These are phyloP conservation scores for Malbranchea zuffiana DNA, from an alignment of 2,329 filamentous ascomycete genomes.

Conservation along the genomic window DNA sequence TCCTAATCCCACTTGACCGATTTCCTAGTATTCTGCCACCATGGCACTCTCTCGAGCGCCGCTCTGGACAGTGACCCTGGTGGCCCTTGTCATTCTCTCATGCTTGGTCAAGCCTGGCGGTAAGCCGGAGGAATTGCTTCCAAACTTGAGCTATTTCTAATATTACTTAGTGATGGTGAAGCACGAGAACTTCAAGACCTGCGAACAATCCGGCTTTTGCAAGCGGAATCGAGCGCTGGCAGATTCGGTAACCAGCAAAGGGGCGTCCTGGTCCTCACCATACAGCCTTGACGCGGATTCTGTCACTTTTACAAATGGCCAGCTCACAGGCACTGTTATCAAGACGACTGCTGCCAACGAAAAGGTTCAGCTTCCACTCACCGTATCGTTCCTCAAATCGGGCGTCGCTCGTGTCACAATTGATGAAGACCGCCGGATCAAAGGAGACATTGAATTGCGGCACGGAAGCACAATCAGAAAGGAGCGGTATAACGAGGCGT, in stretches of 20 bases:
- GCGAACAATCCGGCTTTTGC: constrained; percentile 91
- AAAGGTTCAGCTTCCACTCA: constrained; percentile 66
- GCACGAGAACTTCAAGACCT: constrained; percentile 95
- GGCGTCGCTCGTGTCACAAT: constrained; percentile 78
- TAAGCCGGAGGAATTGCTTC: constrained; percentile 32
- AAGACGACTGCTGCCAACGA: constrained; percentile 63
- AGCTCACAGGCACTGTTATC: constrained; percentile 67
- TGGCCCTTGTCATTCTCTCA: constrained; percentile 48
- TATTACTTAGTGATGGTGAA: constrained; percentile 66
- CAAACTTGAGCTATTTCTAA: constrained; percentile 3
- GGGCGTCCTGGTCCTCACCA: constrained; percentile 63
- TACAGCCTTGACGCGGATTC: constrained; percentile 66
- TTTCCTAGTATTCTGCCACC: background rate
- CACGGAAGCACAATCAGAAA: constrained; percentile 77
- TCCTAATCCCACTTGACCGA: background rate
- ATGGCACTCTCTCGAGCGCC: constrained; percentile 16
- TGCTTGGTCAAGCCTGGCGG: constrained; percentile 54
- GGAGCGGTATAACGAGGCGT: constrained; percentile 87
- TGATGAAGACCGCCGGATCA: constrained; percentile 82
- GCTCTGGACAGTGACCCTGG: constrained; percentile 50
- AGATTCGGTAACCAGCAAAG: constrained; percentile 57
- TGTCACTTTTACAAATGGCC: constrained; percentile 64
- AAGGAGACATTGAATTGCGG: constrained; percentile 77
- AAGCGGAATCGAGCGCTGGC: constrained; percentile 86
- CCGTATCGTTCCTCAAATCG: constrained; percentile 78